Percentiles rank a stretch among this genome's conserved stretches.
phyloP scores from a whole-genome alignment of 2,329 filamentous ascomycete genomes.

The Fusarium coicis region DNA sequence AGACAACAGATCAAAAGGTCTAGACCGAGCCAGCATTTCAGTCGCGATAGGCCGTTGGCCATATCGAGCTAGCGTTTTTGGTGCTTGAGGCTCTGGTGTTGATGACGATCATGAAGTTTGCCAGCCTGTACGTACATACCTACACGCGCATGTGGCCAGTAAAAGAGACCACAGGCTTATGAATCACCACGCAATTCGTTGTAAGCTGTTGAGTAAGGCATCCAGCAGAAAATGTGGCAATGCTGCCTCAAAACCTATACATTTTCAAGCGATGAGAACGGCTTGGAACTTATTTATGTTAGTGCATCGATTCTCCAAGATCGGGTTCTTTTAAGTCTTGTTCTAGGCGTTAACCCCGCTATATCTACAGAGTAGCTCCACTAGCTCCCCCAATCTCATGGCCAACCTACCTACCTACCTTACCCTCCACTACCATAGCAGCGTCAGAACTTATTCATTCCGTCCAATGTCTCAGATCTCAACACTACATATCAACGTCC shows the following conservation, averaged over 20 bases:
- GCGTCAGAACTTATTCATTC: constrained; percentile 6
- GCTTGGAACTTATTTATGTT: not conserved
- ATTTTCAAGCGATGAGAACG: not conserved
- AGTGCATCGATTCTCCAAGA: not conserved
- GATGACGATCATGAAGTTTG: constrained; percentile 38
- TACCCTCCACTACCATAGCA: not conserved
- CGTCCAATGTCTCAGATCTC: constrained; percentile 19
- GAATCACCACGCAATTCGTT: constrained; percentile 16
- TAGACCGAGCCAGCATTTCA: constrained; percentile 6
- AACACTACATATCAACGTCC: constrained; percentile 8
- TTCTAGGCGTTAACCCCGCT: constrained; percentile 26
- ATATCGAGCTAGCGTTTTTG: constrained; percentile 24
- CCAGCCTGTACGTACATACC: constrained; percentile 2
- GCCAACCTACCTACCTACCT: not conserved
- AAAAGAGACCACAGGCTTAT: constrained; percentile 16
- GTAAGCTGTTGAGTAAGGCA: not conserved
- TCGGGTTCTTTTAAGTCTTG: constrained; percentile 15
- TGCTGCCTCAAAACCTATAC: constrained; percentile 5
- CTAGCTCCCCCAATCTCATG: constrained; percentile 23
- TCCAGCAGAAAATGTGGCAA: not conserved
- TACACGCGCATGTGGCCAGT: not conserved
- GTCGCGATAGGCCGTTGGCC: not conserved
- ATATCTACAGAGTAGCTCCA: constrained; percentile 32
- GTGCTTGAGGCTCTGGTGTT: constrained; percentile 32
- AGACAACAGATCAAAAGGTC: not conserved